Conservation (phyloP, 169 alveolate species). For the Eimeria praecox region DNA sequence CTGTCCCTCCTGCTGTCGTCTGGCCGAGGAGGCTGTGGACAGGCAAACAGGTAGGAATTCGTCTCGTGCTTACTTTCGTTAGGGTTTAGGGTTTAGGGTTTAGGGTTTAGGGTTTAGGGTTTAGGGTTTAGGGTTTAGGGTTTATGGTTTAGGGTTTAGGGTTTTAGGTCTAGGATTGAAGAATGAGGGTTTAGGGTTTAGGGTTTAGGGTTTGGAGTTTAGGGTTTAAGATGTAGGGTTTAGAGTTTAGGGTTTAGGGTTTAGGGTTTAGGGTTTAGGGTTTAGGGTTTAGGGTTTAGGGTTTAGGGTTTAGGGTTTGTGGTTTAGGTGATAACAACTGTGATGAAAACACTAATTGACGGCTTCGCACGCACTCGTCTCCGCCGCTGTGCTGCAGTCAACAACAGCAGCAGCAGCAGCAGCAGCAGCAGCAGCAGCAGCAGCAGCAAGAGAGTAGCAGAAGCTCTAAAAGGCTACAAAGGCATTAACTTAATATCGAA, state of each 20-base stretch:
- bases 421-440: slow-evolving; percentile 48
- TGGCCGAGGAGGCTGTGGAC: slow-evolving; percentile 97
- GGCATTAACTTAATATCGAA: slow-evolving; percentile 88
- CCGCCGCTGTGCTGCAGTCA: neutral
- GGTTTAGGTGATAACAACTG: slow-evolving; percentile 86
- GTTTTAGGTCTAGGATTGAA: slow-evolving; percentile 32
- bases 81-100: neutral
- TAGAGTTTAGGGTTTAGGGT: neutral
- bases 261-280: too few species aligned
- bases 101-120: neutral
- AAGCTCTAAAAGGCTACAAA: slow-evolving; percentile 84
- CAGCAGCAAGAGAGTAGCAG: slow-evolving; percentile 80
- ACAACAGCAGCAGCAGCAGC: slow-evolving; percentile 46
- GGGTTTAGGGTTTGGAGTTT: neutral
- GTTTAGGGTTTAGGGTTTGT: neutral
- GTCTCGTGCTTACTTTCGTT: neutral
- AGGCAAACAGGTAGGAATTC: slow-evolving; percentile 95
- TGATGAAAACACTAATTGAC: slow-evolving; percentile 90
- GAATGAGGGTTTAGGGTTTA: too few species aligned
- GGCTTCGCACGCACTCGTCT: slow-evolving; percentile 84
- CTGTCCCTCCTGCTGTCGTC: slow-evolving; percentile 95
- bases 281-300: neutral
- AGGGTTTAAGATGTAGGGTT: slow-evolving; percentile 67
- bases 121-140: too few species aligned
- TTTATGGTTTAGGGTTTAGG: neutral